These are phyloP conservation scores for Phyllachora maydis DNA, from an alignment of 2,329 filamentous ascomycete species.

Conservation along the genomic window DNA sequence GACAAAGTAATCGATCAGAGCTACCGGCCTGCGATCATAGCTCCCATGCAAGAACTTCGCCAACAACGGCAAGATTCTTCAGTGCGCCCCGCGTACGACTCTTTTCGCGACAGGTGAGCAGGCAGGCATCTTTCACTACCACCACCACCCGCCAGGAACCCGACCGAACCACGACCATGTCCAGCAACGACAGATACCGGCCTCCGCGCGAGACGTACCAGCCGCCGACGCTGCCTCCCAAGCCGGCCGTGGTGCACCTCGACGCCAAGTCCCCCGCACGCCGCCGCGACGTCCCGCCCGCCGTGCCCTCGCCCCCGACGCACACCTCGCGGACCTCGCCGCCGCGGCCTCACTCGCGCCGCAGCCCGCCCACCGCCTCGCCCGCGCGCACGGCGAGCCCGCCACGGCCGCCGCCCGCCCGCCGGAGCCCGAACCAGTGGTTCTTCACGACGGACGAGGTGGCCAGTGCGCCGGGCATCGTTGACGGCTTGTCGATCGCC, in stretches of 20 bases:
- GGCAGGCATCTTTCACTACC: too few species aligned
- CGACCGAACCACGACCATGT: slow-evolving; percentile 5
- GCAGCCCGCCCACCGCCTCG: slow-evolving; percentile 20
- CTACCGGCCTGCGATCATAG: too few species aligned
- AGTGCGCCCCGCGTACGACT: too few species aligned
- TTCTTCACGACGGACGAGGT: slow-evolving; percentile 73
- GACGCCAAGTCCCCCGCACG: slow-evolving; percentile 28
- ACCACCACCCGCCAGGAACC: too few species aligned
- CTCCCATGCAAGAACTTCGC: too few species aligned
- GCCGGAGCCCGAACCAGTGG: slow-evolving; percentile 61
- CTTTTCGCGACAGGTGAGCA: too few species aligned
- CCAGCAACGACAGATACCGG: too few species aligned
- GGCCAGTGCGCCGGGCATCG: slow-evolving; percentile 59
- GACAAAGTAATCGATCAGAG: too few species aligned
- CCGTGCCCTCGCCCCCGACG: slow-evolving; percentile 38
- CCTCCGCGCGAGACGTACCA: slow-evolving; percentile 36
- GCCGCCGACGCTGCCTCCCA: slow-evolving; percentile 21
- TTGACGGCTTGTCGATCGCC: slow-evolving; percentile 57
- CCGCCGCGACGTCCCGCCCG: slow-evolving; percentile 35
- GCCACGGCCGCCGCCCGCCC: slow-evolving; percentile 14
- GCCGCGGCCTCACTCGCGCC: slow-evolving; percentile 22
- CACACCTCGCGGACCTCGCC: slow-evolving; percentile 33
- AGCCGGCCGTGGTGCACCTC: slow-evolving; percentile 11
- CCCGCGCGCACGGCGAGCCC: slow-evolving; percentile 18
- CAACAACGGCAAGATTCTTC: too few species aligned